A percentile compares a stretch with the other conserved stretches of the same genome.
phyloP scores from a whole-genome alignment of 2,329 filamentous ascomycete genomes.

The Pyricularia pennisetigena region DNA sequence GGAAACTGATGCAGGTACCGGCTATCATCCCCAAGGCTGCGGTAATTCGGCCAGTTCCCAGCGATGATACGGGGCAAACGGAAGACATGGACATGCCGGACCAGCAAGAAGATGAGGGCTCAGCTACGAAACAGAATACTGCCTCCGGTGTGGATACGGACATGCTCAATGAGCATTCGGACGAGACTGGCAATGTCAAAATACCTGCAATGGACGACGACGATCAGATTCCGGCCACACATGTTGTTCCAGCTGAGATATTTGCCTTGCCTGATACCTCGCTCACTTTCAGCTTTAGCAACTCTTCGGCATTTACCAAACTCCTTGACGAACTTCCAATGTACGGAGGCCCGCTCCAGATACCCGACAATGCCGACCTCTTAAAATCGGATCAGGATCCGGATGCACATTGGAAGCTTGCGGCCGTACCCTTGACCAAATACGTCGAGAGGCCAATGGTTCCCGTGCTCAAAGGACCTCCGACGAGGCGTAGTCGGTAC shows the following conservation, averaged over 20 bases:
- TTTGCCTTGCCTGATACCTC: conserved; percentile 78
- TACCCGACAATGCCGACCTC: conserved; percentile 44
- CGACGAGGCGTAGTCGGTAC: conserved; percentile 72
- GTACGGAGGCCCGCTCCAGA: conserved; percentile 56
- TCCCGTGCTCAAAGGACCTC: conserved; percentile 54
- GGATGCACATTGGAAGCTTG: conserved; percentile 63
- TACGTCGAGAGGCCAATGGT: conserved; percentile 75
- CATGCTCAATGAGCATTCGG: conserved; percentile 33
- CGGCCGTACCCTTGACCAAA: conserved; percentile 77
- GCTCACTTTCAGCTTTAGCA: conserved; percentile 67
- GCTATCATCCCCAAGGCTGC: not conserved
- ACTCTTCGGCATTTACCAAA: conserved; percentile 65
- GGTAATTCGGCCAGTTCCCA: not conserved
- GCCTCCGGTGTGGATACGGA: conserved; percentile 30
- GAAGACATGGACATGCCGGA: not conserved
- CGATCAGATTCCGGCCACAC: conserved; percentile 22
- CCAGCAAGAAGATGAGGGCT: conserved; percentile 11
- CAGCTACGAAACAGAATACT: conserved; percentile 26
- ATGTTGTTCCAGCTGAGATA: conserved; percentile 63
- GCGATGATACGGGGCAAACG: not conserved
- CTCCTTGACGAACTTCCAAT: conserved; percentile 73
- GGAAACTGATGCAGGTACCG: conserved; percentile 58
- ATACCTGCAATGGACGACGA: conserved; percentile 22
- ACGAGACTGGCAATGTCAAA: conserved; percentile 8
- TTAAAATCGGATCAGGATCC: conserved; percentile 50